Percentiles rank a stretch among this genome's conserved stretches.
Conservation (phyloP, 176 grass and related monocot species). For the Musa troglodytarum region DNA sequence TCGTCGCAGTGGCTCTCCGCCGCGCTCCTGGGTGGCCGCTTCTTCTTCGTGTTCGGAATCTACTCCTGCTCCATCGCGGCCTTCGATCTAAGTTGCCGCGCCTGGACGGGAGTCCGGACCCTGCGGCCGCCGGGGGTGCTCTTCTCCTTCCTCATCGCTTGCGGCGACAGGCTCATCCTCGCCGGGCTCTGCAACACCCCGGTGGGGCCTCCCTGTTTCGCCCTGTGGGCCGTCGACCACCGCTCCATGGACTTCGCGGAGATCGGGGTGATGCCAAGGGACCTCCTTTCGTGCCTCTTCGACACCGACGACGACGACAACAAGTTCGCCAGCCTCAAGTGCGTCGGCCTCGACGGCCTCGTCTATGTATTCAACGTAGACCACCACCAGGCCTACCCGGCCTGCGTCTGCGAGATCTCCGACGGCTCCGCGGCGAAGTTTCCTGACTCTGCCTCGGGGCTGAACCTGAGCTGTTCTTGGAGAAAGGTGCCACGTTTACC, state of each 20-base stretch:
- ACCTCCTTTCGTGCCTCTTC: conserved; percentile 24
- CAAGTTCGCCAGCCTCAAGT: conserved; percentile 38
- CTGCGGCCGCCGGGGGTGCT: conserved; percentile 27
- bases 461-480: conserved; percentile 30
- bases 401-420: conserved; percentile 40
- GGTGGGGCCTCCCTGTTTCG: conserved; percentile 7
- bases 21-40: conserved; percentile 19
- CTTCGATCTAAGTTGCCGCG: conserved; percentile 34
- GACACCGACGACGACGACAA: conserved; percentile 31
- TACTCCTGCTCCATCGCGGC: conserved; percentile 36
- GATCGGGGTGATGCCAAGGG: conserved; percentile 32
- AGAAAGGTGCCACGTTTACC: conserved; percentile 33
- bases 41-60: conserved; percentile 37
- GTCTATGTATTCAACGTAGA: conserved; percentile 49
- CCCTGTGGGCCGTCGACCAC: conserved; percentile 36
- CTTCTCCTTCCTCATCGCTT: conserved; percentile 35
- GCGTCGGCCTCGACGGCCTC: conserved; percentile 40
- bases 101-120: conserved; percentile 18
- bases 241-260: not conserved
- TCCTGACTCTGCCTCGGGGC: not conserved
- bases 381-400: conserved; percentile 35
- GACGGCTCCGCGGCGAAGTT: not conserved
- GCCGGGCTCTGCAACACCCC: conserved; percentile 15
- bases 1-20: conserved; percentile 46
- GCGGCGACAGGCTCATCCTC: conserved; percentile 27